Percentiles rank a stretch among this genome's conserved stretches.
Conservation (phyloP, 2,329 filamentous ascomycete species). For the Harringtonia aguacate region DNA sequence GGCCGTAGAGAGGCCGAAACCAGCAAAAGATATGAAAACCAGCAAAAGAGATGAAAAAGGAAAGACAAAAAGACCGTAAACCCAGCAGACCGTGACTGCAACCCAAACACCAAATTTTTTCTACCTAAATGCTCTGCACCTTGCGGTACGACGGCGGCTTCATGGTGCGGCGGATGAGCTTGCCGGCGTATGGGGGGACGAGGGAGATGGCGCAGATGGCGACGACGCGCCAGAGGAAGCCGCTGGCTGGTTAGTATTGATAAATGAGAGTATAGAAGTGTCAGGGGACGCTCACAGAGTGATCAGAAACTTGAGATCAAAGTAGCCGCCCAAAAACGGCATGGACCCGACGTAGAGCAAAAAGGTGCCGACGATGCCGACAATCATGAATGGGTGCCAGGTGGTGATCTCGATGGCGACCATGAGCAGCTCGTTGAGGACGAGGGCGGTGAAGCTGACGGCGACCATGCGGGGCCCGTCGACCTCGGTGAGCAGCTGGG, state of each 20-base stretch:
- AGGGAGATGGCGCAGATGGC: conserved; percentile 73
- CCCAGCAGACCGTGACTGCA: no score
- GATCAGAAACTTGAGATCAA: conserved; percentile 70
- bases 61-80: no score
- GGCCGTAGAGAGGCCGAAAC: no score
- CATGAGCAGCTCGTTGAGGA: conserved; percentile 95
- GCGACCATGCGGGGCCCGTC: conserved; percentile 69
- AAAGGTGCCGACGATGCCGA: conserved; percentile 73
- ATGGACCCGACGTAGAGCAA: conserved; percentile 70
- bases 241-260: conserved; percentile 33
- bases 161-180: conserved; percentile 73
- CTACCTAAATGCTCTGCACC: conserved; percentile 62
- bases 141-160: conserved; percentile 93
- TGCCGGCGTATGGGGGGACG: conserved; percentile 77
- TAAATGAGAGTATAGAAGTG: not conserved
- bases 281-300: conserved; percentile 43
- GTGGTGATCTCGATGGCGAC: conserved; percentile 93
- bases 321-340: conserved; percentile 83
- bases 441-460: conserved; percentile 82
- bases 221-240: conserved; percentile 78
- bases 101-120: no score
- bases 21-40: no score
- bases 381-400: conserved; percentile 90
- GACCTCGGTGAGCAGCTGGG: conserved; percentile 75
- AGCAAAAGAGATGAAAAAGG: no score